These are phyloP conservation scores for Linnemannia elongata DNA, from an alignment of 192 early-diverging fungal genomes.

Conservation along the genomic window DNA sequence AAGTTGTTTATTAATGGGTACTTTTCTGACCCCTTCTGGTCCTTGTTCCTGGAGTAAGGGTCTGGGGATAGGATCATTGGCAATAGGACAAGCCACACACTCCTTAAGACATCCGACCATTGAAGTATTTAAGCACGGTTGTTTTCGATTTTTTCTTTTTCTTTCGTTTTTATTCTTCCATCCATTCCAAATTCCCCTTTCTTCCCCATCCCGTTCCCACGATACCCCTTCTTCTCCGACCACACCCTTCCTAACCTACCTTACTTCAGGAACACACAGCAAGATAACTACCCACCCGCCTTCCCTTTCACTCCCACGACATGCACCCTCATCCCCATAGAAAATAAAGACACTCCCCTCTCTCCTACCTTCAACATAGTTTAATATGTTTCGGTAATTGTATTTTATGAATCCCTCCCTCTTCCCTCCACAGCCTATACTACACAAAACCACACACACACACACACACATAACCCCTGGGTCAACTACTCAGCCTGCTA, in stretches of 20 bases:
- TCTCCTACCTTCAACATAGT: background rate
- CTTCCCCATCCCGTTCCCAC: background rate
- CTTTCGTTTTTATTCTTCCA: background rate
- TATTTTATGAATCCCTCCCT: background rate
- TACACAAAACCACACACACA: background rate
- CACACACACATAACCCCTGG: background rate
- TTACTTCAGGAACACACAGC: too few relatives aligned
- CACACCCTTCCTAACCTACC: too few relatives aligned
- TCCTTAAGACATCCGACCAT: background rate
- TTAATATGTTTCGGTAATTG: background rate
- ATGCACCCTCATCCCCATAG: background rate
- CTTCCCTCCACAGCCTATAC: background rate
- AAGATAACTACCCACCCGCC: too few relatives aligned
- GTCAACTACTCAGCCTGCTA: constrained; percentile 13
- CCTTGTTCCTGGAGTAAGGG: background rate
- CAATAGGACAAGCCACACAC: background rate
- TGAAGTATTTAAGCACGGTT: background rate
- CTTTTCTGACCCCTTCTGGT: background rate
- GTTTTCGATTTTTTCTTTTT: constrained; percentile 10
- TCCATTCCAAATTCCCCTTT: background rate
- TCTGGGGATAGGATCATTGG: background rate
- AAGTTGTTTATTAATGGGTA: background rate
- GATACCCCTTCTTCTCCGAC: background rate
- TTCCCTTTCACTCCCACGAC: background rate
- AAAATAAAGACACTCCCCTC: background rate